Evolutionary conservation across 164 flowering plant species (phyloP), one percentile per base, ranked within the genome.

Genomic region (Tinospora cordifolia): DNA sequence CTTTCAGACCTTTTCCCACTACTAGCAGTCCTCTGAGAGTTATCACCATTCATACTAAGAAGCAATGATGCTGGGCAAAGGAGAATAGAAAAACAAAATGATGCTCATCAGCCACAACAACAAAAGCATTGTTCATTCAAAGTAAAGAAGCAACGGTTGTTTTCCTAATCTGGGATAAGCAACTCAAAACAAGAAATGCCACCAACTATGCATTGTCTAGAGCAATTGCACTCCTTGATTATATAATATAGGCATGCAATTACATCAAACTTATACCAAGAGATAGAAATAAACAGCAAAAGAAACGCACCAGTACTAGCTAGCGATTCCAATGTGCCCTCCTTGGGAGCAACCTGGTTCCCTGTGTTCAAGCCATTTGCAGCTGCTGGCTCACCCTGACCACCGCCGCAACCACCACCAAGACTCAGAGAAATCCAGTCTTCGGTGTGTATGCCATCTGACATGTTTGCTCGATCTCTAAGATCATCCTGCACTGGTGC

Each of bases 361-460:
- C 81, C 77, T 13, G 83, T 67, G 75, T 72, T 79, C 40, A 80
- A 73, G 40, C 84, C 87, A 83, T 79, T 85, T 65, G 74, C 71
- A 59, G 81, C 60, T 41, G 77, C 67, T 69, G 88, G 39, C 40
- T 83, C 87, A 68, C 71, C 76, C 62, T 82, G 85, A 72, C 69
- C 71, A 72, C 80, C 36, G 22, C 8, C n/a, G 25, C 63, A n/a
- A 67, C 89, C 79, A 71, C 78, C 93, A 54, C 99, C 99, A 75
- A 92, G 90, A 75, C 89, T 80, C 39, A 95, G 93, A 70, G 99
- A 92, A 63, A 90, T 89, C 97, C 97, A 95, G 76, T 95, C 96
- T 65, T 91, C 96, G 41, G 79, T 69, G 19, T 74, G 85, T 47
- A 83, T 65, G 70, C 85, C 86, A 80, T 86, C 88, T 11, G 96